Base-by-base conservation (phyloP, 164 flowering plant species). In the Piper betle region DNA sequence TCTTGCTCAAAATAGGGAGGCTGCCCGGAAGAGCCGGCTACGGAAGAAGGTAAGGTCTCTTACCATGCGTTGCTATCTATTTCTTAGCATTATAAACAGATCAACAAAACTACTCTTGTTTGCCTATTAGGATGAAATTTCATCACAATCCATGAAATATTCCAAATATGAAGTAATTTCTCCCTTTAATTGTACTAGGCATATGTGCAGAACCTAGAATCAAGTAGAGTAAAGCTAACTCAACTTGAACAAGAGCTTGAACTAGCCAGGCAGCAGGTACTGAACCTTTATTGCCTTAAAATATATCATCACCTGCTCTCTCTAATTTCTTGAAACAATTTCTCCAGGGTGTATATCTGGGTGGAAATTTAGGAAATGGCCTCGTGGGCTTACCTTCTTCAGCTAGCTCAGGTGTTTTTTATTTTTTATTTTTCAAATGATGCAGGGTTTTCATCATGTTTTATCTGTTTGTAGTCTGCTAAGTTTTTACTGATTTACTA, bases 21-120 rank as follows among this genome's bases (percentile, higher is more conserved):
- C 99, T 74, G 99, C 99, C 57, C 90, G 97, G 37, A 93, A 93
- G 76, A 90, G 99, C 66, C 99, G 99, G n/a, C 57, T 87, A 62
- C 74, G 99, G 61, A 93, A 93, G 73, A 93, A 93, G 90, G 99
- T 89, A 68, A 55, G 57, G 2, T 25, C 1, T 25, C 33, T 25
- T 25, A 25, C 33, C 33, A 25, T 2, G 33, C 3, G 10, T 46
- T 6, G 15, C 15, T 46, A n/a, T 55, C 4, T 55, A 10, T 37
- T 6, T 19, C 13, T 19, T 55, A 4, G 6, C 4, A 17, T 18
- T 54, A 20, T 4, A 10, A 19, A 19, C 8, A 37, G 15, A 5
- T 25, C 8, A 11, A 11, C 8, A 20, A 20, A 19, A 9, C 8
- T 54, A 53, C 2, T n/a, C 25, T 37, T 15, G 1, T 13, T 55